Base-by-base conservation (phyloP, 192 early-diverging fungal genomes). In the Kickxella alabastrina region DNA sequence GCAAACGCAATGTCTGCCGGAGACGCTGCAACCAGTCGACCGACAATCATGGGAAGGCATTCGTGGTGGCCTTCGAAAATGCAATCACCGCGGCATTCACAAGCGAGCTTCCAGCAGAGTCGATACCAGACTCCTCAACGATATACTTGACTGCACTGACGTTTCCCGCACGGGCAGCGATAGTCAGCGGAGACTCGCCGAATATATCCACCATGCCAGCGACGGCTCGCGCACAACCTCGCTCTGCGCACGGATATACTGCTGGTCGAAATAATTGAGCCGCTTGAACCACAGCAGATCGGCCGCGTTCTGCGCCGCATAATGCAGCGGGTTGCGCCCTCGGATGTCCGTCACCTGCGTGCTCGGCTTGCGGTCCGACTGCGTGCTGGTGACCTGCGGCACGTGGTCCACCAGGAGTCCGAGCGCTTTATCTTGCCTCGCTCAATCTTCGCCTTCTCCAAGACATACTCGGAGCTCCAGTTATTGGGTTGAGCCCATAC, bases 101-200 rank as follows among this genome's bases (percentile, higher is more conserved):
- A 29, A 75, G 52, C 43, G 58, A 40, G 10, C 35, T 62, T 24
- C 55, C 45, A 8, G 44, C 34, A 13, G 47, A 62, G 4, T 62
- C 55, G 14, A 66, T 44, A 19, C 39, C 51, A 0, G 74, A 54
- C 43, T 77, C 67, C 10, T 77, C 54, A 6, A 77, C 38, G 28
- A 77, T 70, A 43, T 59, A 77, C 43, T 64, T 52, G 21, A 70
- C 56, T 1, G 58, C 68, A 12, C 29, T 49, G 3, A 10, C 46
- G 37, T 77, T 68, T 17, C 68, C 74, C 3, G 23, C 18, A 6
- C 52, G 57, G 1, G 67, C 74, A 19, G 67, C 74, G 12, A 70
- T 49, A 10, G 67, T 66, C 60, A 77, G 68, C 44, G 74, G 50
- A 18, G 74, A 57, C 34, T 70, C 62, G 24, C 72, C 72, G 24